Evolutionary conservation across 2,329 filamentous ascomycete genomes (phyloP).

Genomic region (Cucurbitaria berberidis): DNA sequence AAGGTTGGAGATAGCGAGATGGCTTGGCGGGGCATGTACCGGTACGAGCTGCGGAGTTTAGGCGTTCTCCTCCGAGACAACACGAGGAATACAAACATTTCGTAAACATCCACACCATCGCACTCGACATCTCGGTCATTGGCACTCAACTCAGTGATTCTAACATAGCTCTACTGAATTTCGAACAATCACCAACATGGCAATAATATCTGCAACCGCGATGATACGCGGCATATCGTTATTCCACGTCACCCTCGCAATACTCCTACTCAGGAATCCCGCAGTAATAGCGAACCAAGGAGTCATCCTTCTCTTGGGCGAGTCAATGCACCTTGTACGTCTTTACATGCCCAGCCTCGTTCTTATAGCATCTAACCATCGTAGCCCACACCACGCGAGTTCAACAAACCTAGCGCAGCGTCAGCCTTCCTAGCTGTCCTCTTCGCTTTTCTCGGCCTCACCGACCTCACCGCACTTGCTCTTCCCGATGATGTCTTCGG

Average conservation of each 20-base stretch:
- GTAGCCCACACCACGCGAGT: conserved; percentile 69
- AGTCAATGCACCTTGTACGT: conserved; percentile 80
- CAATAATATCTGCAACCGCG: conserved; percentile 77
- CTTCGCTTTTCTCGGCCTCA: conserved; percentile 64
- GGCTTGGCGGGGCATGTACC: not conserved
- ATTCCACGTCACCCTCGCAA: conserved; percentile 83
- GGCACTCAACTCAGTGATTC: not conserved
- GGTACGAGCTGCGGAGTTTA: conserved; percentile 25
- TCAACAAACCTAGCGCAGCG: conserved; percentile 72
- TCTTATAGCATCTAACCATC: conserved; percentile 1
- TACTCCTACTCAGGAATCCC: conserved; percentile 81
- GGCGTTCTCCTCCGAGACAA: conserved; percentile 16
- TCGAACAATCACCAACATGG: conserved; percentile 63
- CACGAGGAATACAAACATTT: not conserved
- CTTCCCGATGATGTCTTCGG: conserved; percentile 52
- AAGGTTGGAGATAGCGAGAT: not conserved
- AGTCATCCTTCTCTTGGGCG: conserved; percentile 79
- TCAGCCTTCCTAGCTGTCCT: conserved; percentile 73
- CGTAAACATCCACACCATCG: not conserved
- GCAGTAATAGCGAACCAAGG: conserved; percentile 76
- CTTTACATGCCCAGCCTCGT: not conserved
- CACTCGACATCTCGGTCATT: not conserved
- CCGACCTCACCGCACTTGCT: conserved; percentile 55
- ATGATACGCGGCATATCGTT: conserved; percentile 82
- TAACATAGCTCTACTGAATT: not conserved